phyloP scores from a whole-genome alignment of 2,329 filamentous ascomycete genomes.

The Penicillium sp. region DNA sequence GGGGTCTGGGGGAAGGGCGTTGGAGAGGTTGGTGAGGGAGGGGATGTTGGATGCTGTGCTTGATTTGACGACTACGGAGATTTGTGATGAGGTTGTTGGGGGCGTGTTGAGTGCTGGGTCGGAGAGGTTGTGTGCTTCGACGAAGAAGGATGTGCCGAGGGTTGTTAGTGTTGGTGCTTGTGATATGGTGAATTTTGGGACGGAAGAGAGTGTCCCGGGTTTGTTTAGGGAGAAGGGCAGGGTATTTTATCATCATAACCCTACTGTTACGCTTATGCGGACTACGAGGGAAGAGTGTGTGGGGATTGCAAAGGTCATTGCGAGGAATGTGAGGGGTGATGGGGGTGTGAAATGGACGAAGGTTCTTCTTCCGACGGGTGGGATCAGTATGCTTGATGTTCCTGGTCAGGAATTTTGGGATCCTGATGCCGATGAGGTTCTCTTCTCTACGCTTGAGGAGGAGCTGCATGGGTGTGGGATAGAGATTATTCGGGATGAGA shows the following conservation, averaged over 20 bases:
- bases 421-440: conserved; percentile 42
- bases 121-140: conserved; percentile 54
- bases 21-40: conserved; percentile 60
- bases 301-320: conserved; percentile 54
- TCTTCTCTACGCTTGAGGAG: conserved; percentile 47
- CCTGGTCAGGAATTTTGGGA: conserved; percentile 53
- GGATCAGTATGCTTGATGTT: conserved; percentile 57
- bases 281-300: conserved; percentile 55
- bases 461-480: conserved; percentile 50
- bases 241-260: conserved; percentile 60
- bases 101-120: conserved; percentile 59
- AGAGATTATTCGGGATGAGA: conserved; percentile 45
- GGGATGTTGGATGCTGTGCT: conserved; percentile 59
- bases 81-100: conserved; percentile 59
- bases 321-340: conserved; percentile 46
- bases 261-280: conserved; percentile 61
- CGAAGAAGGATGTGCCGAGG: conserved; percentile 54
- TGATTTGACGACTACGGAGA: conserved; percentile 67
- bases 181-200: conserved; percentile 63
- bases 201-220: conserved; percentile 49
- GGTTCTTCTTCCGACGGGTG: conserved; percentile 57
- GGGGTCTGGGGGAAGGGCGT: conserved; percentile 61
- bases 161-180: conserved; percentile 52
- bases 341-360: conserved; percentile 28
- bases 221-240: conserved; percentile 10